phyloP scores from a whole-genome alignment of 2,329 filamentous ascomycete genomes.

The Phaeosphaeria sp. region DNA sequence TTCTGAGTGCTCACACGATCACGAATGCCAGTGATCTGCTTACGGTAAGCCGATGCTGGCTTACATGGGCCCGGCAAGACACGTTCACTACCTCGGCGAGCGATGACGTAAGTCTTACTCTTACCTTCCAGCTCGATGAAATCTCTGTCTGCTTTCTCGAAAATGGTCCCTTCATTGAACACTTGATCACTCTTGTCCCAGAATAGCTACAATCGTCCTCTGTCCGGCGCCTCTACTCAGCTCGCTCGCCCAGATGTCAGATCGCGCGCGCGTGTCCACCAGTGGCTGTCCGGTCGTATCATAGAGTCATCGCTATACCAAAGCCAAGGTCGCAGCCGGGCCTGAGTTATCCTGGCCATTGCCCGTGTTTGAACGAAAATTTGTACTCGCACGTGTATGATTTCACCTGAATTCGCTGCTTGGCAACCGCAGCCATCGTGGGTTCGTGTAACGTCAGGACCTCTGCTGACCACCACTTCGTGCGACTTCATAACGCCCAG shows the following conservation, averaged over 20 bases:
- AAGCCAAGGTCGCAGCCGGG: neutral
- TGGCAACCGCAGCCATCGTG: neutral
- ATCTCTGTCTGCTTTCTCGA: neutral
- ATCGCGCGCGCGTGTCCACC: neutral
- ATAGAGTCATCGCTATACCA: neutral
- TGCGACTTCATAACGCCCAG: neutral
- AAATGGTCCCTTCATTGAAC: too few species aligned
- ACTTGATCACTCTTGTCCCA: too few species aligned
- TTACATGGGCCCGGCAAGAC: neutral
- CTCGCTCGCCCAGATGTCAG: neutral
- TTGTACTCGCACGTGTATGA: neutral
- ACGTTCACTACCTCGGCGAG: neutral
- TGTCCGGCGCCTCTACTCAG: neutral
- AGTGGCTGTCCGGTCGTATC: neutral
- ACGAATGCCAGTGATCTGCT: neutral
- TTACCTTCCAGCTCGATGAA: neutral
- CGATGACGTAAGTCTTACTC: neutral
- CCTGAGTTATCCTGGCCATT: neutral
- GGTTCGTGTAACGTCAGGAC: neutral
- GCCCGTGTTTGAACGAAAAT: neutral
- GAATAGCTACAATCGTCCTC: neutral
- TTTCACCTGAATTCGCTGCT: neutral
- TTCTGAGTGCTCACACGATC: too few species aligned
- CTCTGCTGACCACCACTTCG: neutral
- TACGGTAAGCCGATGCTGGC: neutral